Percentiles rank a stretch among this genome's conserved stretches.
phyloP scores from a whole-genome alignment of 2,329 filamentous ascomycete species.

The Nannizziopsis barbatae region DNA sequence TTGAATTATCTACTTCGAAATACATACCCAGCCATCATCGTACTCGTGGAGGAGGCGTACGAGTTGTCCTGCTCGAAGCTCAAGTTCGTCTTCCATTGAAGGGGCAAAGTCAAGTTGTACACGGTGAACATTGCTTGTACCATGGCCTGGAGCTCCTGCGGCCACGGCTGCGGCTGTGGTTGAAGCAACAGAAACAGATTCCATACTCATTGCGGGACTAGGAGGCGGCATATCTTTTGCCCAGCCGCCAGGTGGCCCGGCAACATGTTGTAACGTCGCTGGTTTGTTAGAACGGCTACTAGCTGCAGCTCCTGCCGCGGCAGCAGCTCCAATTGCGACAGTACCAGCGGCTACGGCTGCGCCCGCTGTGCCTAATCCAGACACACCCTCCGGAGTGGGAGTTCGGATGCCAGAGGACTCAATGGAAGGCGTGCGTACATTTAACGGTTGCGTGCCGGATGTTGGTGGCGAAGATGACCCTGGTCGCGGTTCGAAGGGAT shows the following conservation, averaged over 20 bases:
- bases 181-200: constrained; percentile 26
- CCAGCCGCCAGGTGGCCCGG: constrained; percentile 4
- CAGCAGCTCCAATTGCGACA: constrained; percentile 21
- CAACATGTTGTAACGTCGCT: constrained; percentile 18
- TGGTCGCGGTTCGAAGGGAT: constrained; percentile 60
- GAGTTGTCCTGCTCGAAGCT: constrained; percentile 66
- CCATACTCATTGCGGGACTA: constrained; percentile 21
- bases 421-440: constrained; percentile 29
- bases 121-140: constrained; percentile 64
- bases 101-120: constrained; percentile 91
- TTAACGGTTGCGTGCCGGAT: constrained; percentile 13
- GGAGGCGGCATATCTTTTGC: constrained; percentile 16
- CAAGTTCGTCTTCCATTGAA: constrained; percentile 84
- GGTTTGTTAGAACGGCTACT: constrained; percentile 18
- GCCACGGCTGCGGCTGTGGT: constrained; percentile 48
- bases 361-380: constrained; percentile 31
- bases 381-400: constrained; percentile 31
- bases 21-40: constrained; percentile 90
- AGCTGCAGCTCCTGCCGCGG: constrained; percentile 15
- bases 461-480: constrained; percentile 32
- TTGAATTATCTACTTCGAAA: background rate
- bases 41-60: constrained; percentile 90
- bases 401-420: constrained; percentile 35
- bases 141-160: constrained; percentile 43
- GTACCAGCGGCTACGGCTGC: constrained; percentile 33